Base-by-base conservation (phyloP, 768 basidiomycete species). In the Leccinum rimulosum region DNA sequence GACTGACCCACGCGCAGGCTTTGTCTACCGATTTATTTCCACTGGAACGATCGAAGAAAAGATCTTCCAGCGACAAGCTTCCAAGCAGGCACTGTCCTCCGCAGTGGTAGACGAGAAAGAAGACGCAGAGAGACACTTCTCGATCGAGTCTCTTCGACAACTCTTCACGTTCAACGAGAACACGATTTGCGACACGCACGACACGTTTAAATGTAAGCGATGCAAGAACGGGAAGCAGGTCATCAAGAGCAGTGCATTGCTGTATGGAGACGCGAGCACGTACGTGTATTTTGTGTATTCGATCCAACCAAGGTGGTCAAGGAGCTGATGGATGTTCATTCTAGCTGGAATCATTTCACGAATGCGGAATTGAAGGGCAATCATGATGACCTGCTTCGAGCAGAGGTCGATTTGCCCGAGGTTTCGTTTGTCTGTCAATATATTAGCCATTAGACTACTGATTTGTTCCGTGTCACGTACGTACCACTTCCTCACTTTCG, bases 41-140 rank as follows among this genome's bases (percentile, higher is more conserved):
- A 94, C 95, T 0, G 96, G 95, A 2, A 97, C 95, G 1, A 97
- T 98, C 61, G 95, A 98, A 74, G 96, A 98, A 76, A 98, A 98
- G 79, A 97, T 98, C 63, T 98, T 98, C 74, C 97, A 99, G 73
- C 82, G 97, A 50, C 97, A 99, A 75, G 94, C 91, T 14, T 90
- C 87, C 64, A 99, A 99, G 73, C 94, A 96, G 72, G 93, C 95
- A 2, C 83, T 98, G 11, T 98, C 97, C 0, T 95, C 95, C 1
- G 94, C 94, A n/a, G 95, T 98, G 3, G 95, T 99, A 19, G 96
- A 99, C 67, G 94, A 96, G 73, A 95, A 94, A 67, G 92, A 96
- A 76, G 93, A 96, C 67, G 84, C 92, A 0, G 95, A 96, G 66
- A 87, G 96, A 8, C 96, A 98, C 74, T 99, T 98, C 76, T 93